phyloP scores from a whole-genome alignment of 2,329 filamentous ascomycete species.

The Achaetomium macrosporum region DNA sequence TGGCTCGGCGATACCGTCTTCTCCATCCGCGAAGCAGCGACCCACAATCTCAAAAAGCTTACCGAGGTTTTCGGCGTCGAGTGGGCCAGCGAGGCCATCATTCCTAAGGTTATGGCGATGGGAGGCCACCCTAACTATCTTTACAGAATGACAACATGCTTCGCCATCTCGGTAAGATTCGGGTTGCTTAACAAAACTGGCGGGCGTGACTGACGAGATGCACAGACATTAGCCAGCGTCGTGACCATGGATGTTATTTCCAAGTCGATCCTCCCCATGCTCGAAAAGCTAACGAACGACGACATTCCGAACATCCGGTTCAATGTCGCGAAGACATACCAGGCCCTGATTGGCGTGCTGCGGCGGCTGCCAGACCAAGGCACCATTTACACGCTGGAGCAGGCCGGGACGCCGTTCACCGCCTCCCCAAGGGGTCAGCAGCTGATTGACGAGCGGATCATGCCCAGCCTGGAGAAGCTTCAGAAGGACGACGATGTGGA shows the following conservation, averaged over 20 bases:
- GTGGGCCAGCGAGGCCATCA: slow-evolving; percentile 95
- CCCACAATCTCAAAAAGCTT: slow-evolving; percentile 94
- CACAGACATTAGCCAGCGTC: slow-evolving; percentile 83
- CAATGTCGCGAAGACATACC: slow-evolving; percentile 98
- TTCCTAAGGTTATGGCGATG: slow-evolving; percentile 98
- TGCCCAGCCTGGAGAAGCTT: slow-evolving; percentile 88
- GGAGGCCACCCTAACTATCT: slow-evolving; percentile 97
- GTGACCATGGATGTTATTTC: slow-evolving; percentile 91
- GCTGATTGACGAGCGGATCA: slow-evolving; percentile 77
- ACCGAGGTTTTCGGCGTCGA: slow-evolving; percentile 98
- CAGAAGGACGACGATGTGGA: slow-evolving; percentile 98
- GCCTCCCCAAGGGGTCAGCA: slow-evolving; percentile 69
- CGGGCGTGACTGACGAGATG: slow-evolving; percentile 5
- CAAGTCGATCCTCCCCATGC: slow-evolving; percentile 88
- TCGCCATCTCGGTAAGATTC: slow-evolving; percentile 82
- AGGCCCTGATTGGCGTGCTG: slow-evolving; percentile 82
- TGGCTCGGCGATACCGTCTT: slow-evolving; percentile 99
- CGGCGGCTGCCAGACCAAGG: slow-evolving; percentile 85
- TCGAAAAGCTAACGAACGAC: slow-evolving; percentile 87
- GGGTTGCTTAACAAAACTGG: background rate
- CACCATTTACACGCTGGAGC: slow-evolving; percentile 79
- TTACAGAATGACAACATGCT: slow-evolving; percentile 99
- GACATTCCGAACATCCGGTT: slow-evolving; percentile 99
- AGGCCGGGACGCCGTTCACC: slow-evolving; percentile 57
- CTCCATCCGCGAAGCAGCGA: slow-evolving; percentile 95